Percentiles rank a stretch among this genome's conserved stretches.
Conservation (phyloP, 345 rosid species). For the Gossypium ekmanianum region DNA sequence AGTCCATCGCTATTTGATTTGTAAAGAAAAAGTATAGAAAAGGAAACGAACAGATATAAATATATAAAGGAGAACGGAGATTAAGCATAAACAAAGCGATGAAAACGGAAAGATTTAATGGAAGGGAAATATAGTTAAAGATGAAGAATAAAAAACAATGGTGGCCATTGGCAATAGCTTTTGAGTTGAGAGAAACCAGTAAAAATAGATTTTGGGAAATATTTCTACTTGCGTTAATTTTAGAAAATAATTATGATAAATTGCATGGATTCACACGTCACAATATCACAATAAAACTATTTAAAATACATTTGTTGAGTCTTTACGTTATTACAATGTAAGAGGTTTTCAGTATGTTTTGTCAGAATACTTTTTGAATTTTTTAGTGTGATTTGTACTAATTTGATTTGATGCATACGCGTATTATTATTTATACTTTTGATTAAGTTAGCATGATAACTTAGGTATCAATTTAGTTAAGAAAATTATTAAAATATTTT, state of each 20-base stretch:
- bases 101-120: slow-evolving; percentile 9
- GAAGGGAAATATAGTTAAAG: neutral
- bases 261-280: no score
- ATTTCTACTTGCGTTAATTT: neutral
- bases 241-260: neutral
- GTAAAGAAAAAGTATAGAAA: neutral
- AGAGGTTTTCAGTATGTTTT: no score
- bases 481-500: no score
- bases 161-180: neutral
- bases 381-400: no score
- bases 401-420: no score
- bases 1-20: neutral
- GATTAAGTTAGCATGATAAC: no score
- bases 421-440: no score
- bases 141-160: neutral
- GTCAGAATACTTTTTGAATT: no score
- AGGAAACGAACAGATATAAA: neutral
- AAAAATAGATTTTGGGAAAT: neutral
- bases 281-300: no score
- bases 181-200: neutral
- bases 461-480: fast-evolving
- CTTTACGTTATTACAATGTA: no score
- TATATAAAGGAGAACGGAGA: neutral
- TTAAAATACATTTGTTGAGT: no score
- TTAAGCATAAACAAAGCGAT: neutral